Percentiles rank a stretch among this genome's conserved stretches.
Evolutionary conservation across 306 rosid species (phyloP).

Genomic region (Lathyrus sativus): DNA sequence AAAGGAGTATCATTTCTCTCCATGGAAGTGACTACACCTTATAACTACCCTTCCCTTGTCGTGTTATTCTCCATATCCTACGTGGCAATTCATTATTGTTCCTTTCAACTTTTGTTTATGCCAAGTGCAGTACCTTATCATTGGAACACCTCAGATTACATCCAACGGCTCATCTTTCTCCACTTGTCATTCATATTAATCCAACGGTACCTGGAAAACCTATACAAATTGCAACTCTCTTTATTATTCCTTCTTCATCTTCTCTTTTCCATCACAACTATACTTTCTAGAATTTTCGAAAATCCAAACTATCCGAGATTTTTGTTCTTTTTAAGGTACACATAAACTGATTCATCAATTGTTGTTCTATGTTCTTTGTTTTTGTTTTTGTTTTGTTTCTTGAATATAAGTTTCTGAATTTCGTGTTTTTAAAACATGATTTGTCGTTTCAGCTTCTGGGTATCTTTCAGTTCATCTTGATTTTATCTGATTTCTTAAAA

Average conservation of each 20-base stretch:
- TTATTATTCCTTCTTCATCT: background rate
- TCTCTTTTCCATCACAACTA: slow-evolving; percentile 16
- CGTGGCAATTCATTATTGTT: slow-evolving; percentile 25
- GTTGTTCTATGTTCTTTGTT: background rate
- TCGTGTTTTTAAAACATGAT: slow-evolving; percentile 34
- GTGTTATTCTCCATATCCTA: slow-evolving; percentile 13
- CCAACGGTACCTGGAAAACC: slow-evolving; percentile 38
- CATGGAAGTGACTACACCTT: background rate
- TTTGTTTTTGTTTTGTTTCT: background rate
- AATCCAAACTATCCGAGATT: slow-evolving; percentile 16
- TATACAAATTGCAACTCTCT: slow-evolving; percentile 21
- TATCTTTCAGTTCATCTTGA: slow-evolving; percentile 21
- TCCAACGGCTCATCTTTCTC: slow-evolving; percentile 14
- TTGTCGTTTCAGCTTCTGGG: slow-evolving; percentile 40
- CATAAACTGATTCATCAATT: slow-evolving; percentile 29
- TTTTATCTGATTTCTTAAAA: slow-evolving; percentile 23
- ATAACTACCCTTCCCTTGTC: slow-evolving; percentile 5
- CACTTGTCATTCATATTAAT: slow-evolving; percentile 23
- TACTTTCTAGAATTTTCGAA: slow-evolving; percentile 15
- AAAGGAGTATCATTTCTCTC: background rate
- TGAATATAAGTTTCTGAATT: slow-evolving; percentile 28
- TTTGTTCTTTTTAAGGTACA: slow-evolving; percentile 38
- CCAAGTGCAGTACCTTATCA: slow-evolving; percentile 35
- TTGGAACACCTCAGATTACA: slow-evolving; percentile 35
- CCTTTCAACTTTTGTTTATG: background rate